These are phyloP conservation scores for Pilatotrama ljubarskyi DNA, from an alignment of 768 basidiomycete genomes.

Conservation along the genomic window DNA sequence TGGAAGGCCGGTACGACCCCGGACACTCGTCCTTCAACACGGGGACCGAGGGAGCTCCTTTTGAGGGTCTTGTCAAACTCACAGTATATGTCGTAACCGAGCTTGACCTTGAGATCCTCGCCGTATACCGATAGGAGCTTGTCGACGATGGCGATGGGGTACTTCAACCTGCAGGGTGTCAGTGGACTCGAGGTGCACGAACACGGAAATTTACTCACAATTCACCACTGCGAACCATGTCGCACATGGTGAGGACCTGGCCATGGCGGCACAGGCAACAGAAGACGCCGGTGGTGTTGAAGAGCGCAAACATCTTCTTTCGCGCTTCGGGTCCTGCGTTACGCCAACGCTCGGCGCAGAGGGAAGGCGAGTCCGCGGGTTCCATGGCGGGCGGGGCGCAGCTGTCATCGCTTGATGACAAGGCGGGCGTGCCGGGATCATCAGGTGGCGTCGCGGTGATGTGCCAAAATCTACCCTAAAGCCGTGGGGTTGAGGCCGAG, in stretches of 20 bases:
- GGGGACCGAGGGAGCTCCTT: conserved; percentile 19
- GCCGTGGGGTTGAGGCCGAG: too few relatives aligned
- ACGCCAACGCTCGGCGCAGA: conserved; percentile 22
- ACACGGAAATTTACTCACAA: conserved; percentile 19
- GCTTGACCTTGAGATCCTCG: not conserved
- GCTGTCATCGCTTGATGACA: too few relatives aligned
- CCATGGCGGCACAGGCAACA: conserved; percentile 24
- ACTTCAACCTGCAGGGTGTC: conserved; percentile 20
- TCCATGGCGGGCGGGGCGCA: too few relatives aligned
- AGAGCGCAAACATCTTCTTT: conserved; percentile 26
- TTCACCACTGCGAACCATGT: conserved; percentile 31
- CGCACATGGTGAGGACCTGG: conserved; percentile 19
- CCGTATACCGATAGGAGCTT: conserved; percentile 23
- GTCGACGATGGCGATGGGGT: conserved; percentile 24
- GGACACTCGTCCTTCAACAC: conserved; percentile 1
- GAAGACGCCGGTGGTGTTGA: conserved; percentile 25
- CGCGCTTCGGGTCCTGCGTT: conserved; percentile 18
- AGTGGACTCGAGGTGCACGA: not conserved
- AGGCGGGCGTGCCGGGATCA: too few relatives aligned
- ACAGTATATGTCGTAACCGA: conserved; percentile 33
- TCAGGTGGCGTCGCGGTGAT: too few relatives aligned
- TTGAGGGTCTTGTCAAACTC: conserved; percentile 22
- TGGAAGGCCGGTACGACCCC: conserved; percentile 32
- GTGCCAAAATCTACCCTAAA: too few relatives aligned
- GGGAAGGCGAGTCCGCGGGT: too few relatives aligned